These are phyloP conservation scores for Daldinia concentrica DNA, from an alignment of 495 filamentous ascomycete species.

Conservation along the genomic window DNA sequence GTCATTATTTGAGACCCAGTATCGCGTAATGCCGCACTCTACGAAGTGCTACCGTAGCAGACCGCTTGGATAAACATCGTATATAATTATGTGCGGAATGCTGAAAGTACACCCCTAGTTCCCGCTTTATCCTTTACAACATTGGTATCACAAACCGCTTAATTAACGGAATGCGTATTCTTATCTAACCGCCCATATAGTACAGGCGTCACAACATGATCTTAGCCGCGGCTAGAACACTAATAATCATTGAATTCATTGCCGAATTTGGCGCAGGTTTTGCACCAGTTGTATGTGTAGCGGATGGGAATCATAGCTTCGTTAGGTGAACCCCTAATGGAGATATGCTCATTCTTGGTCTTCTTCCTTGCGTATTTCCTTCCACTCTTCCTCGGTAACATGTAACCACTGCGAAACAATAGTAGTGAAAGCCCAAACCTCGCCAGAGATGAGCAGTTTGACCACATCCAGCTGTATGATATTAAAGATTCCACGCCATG, in stretches of 20 bases:
- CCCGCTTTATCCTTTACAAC: neutral
- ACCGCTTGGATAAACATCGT: conserved; percentile 39
- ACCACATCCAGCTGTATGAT: conserved; percentile 48
- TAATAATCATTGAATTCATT: neutral
- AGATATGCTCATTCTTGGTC: neutral
- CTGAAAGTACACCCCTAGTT: neutral
- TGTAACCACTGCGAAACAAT: conserved; percentile 43
- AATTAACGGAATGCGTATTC: neutral
- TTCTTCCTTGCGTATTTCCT: conserved; percentile 31
- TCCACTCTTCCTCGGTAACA: conserved; percentile 53
- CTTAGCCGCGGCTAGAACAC: neutral
- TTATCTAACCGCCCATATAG: conserved; percentile 4
- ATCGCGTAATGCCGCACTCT: neutral
- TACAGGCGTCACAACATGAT: conserved; percentile 5
- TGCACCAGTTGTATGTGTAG: neutral
- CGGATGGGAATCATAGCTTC: neutral
- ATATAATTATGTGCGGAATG: conserved; percentile 4
- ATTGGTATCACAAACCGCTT: conserved; percentile 23
- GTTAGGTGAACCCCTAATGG: neutral
- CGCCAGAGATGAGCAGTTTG: conserved; percentile 44
- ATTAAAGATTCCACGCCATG: conserved; percentile 44
- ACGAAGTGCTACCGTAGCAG: conserved; percentile 35
- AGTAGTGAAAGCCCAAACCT: conserved; percentile 47
- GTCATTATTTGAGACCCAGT: conserved; percentile 20
- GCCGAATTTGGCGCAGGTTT: neutral